A percentile compares a stretch with the other conserved stretches of the same genome.
Conservation (phyloP, 495 filamentous ascomycete species). For the Penicillium angulare region DNA sequence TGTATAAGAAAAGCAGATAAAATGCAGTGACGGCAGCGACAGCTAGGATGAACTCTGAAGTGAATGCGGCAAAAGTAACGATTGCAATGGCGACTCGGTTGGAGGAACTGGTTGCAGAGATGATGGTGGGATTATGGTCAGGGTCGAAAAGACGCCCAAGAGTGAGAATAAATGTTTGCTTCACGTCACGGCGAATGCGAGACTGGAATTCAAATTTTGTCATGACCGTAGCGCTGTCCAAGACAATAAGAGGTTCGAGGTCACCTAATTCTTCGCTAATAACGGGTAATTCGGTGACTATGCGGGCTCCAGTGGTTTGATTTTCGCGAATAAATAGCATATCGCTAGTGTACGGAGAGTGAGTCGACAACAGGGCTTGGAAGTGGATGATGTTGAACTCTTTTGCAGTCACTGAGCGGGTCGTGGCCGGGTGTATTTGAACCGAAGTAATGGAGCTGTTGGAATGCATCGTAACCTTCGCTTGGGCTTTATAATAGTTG, state of each 20-base stretch:
- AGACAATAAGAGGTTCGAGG: slow-evolving; percentile 30
- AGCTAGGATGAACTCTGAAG: slow-evolving; percentile 33
- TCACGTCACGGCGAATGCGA: slow-evolving; percentile 32
- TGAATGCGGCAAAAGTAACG: slow-evolving; percentile 31
- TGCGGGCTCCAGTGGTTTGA: slow-evolving; percentile 27
- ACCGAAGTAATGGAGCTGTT: slow-evolving; percentile 40
- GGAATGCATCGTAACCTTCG: slow-evolving; percentile 36
- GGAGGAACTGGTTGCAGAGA: slow-evolving; percentile 23
- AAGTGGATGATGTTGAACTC: slow-evolving; percentile 39
- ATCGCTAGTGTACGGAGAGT: slow-evolving; percentile 41
- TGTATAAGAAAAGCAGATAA: slow-evolving; percentile 32
- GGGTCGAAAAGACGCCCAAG: slow-evolving; percentile 39
- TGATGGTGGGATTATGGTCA: slow-evolving; percentile 18
- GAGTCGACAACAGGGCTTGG: slow-evolving; percentile 32
- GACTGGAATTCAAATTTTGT: slow-evolving; percentile 27
- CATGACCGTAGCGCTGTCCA: slow-evolving; percentile 37
- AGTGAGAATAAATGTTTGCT: slow-evolving; percentile 37
- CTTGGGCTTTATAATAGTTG: slow-evolving; percentile 31
- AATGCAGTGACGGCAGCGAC: slow-evolving; percentile 24
- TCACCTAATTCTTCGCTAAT: slow-evolving; percentile 39
- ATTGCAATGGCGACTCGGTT: slow-evolving; percentile 34
- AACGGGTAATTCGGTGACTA: slow-evolving; percentile 34
- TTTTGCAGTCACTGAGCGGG: slow-evolving; percentile 13
- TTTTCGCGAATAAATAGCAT: slow-evolving; percentile 37
- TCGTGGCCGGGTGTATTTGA: slow-evolving; percentile 18